These are phyloP conservation scores for Colletotrichum abscissum DNA, from an alignment of 2,329 filamentous ascomycete genomes.

Conservation along the genomic window DNA sequence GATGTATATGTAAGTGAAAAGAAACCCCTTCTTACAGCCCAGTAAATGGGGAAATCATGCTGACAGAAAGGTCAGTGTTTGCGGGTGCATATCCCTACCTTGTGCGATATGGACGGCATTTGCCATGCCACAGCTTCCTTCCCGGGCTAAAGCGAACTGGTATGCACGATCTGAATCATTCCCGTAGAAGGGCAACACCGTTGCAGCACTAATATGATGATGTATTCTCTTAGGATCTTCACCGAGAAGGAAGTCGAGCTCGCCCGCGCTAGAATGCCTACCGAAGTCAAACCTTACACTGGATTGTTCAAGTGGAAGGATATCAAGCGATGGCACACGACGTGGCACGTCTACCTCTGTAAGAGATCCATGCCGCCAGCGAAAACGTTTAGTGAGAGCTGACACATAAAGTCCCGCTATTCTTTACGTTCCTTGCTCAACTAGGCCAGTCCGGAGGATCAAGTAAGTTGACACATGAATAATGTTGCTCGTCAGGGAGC, in stretches of 20 bases:
- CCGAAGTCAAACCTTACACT: conserved; percentile 38
- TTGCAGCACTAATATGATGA: background rate
- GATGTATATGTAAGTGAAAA: conserved; percentile 42
- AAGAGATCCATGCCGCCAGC: background rate
- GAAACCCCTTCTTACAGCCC: fast-evolving
- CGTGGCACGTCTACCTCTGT: conserved; percentile 44
- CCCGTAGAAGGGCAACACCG: background rate
- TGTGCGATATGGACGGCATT: conserved; percentile 41
- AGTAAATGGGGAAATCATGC: background rate
- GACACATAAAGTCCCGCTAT: conserved; percentile 37
- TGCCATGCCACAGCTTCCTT: conserved; percentile 42
- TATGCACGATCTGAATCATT: background rate
- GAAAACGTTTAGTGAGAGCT: background rate
- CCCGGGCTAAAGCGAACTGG: conserved; percentile 41
- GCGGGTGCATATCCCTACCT: conserved; percentile 41
- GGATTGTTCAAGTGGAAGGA: conserved; percentile 45
- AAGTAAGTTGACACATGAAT: conserved; percentile 29
- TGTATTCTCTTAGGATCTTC: conserved; percentile 37
- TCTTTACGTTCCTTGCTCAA: conserved; percentile 39
- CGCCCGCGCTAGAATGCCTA: conserved; percentile 40
- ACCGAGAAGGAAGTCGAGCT: conserved; percentile 39
- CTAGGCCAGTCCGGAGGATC: conserved; percentile 40
- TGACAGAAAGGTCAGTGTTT: conserved; percentile 33
- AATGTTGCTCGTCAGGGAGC: too few species aligned
- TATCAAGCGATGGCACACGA: conserved; percentile 43